Evolutionary conservation across 108 stramenopile genomes (phyloP).

Genomic region (Discostella pseudostelligera): DNA sequence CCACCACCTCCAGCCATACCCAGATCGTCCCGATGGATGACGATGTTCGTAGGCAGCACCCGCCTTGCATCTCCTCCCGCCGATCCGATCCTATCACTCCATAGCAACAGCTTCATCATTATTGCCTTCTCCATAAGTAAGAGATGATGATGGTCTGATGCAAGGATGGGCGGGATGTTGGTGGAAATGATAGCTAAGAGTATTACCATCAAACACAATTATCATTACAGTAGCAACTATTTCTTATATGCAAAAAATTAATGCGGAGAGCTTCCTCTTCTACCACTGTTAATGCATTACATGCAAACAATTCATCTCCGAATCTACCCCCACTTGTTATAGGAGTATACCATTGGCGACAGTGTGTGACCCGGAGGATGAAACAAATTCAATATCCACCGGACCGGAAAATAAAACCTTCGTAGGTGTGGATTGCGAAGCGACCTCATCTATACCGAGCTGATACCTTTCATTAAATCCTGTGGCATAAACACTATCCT

Average conservation of each 20-base stretch:
- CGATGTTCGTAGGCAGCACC: too few species aligned
- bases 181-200: too few species aligned
- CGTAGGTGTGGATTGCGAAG: slow-evolving; percentile 2
- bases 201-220: too few species aligned
- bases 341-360: slow-evolving; percentile 13
- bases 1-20: too few species aligned
- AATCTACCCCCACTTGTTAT: background rate
- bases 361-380: slow-evolving; percentile 21
- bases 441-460: slow-evolving; percentile 34
- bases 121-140: too few species aligned
- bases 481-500: slow-evolving; percentile 22
- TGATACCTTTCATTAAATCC: slow-evolving; percentile 46
- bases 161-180: too few species aligned
- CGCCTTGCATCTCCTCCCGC: too few species aligned
- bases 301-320: too few species aligned
- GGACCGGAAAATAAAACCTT: slow-evolving; percentile 8
- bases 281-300: slow-evolving; percentile 25
- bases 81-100: too few species aligned
- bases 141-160: too few species aligned
- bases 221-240: slow-evolving; percentile 34
- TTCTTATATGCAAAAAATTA: slow-evolving; percentile 59
- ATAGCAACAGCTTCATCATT: too few species aligned
- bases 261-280: slow-evolving; percentile 48
- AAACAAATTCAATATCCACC: slow-evolving; percentile 15
- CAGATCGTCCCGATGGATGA: too few species aligned